Conservation (phyloP, 768 basidiomycete genomes). For the Suillus bovinus region DNA sequence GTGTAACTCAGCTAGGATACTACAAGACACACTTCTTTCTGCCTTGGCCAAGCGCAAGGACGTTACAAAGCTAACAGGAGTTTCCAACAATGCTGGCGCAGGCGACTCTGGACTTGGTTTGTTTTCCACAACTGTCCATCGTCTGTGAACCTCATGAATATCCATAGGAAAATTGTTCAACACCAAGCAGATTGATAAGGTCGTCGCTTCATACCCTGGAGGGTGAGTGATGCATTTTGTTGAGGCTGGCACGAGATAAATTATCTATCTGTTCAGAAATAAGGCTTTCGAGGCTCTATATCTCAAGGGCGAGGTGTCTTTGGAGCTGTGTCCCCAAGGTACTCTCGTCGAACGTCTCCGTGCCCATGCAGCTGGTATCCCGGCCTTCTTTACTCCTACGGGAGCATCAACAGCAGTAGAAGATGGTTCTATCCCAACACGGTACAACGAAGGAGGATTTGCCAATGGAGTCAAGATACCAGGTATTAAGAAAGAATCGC, state of each 20-base stretch:
- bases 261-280: conserved; percentile 50
- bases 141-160: neutral
- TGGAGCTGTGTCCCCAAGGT: conserved; percentile 91
- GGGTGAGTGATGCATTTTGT: conserved; percentile 46
- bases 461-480: conserved; percentile 66
- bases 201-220: conserved; percentile 90
- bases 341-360: conserved; percentile 87
- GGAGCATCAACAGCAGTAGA: conserved; percentile 91
- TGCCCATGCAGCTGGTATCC: conserved; percentile 88
- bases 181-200: conserved; percentile 73
- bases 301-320: conserved; percentile 74
- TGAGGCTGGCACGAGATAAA: neutral
- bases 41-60: conserved; percentile 77
- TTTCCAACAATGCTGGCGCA: conserved; percentile 87
- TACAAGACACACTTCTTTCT: conserved; percentile 74
- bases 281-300: conserved; percentile 84
- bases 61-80: conserved; percentile 73
- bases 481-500: conserved; percentile 75
- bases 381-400: conserved; percentile 92
- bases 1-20: neutral
- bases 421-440: conserved; percentile 73
- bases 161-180: conserved; percentile 69
- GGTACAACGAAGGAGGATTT: conserved; percentile 75
- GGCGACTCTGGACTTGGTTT: conserved; percentile 70
- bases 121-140: neutral